A percentile compares a stretch with the other conserved stretches of the same genome.
phyloP scores from a whole-genome alignment of 2,329 filamentous ascomycete genomes.

The Aspergillus versicolor region DNA sequence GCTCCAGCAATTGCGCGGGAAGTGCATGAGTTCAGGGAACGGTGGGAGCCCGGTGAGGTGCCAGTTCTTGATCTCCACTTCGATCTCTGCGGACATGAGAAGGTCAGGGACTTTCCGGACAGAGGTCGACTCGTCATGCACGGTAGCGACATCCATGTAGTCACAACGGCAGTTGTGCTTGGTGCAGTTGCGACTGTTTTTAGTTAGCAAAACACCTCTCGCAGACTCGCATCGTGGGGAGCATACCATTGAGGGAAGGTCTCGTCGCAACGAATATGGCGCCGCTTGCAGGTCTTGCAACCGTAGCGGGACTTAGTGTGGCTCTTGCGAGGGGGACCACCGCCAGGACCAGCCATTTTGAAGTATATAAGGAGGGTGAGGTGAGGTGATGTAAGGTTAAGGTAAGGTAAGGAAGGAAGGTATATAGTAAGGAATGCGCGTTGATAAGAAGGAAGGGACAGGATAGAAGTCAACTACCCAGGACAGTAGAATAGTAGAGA shows the following conservation, averaged over 20 bases:
- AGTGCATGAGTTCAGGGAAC: slow-evolving; percentile 77
- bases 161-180: slow-evolving; percentile 99
- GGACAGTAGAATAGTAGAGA: neutral
- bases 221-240: slow-evolving; percentile 19
- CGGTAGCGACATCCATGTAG: slow-evolving; percentile 82
- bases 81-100: slow-evolving; percentile 83
- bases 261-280: slow-evolving; percentile 97
- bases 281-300: slow-evolving; percentile 95
- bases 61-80: slow-evolving; percentile 79
- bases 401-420: too few species aligned
- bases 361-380: slow-evolving; percentile 1
- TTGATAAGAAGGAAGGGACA: slow-evolving; percentile 9
- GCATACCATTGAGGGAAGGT: slow-evolving; percentile 93
- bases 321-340: slow-evolving; percentile 85
- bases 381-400: too few species aligned
- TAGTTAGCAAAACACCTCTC: neutral
- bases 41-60: slow-evolving; percentile 80
- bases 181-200: slow-evolving; percentile 84
- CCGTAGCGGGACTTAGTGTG: slow-evolving; percentile 99
- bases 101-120: slow-evolving; percentile 61
- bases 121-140: slow-evolving; percentile 53
- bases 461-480: slow-evolving; percentile 13
- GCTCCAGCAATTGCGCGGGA: slow-evolving; percentile 70
- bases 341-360: slow-evolving; percentile 85
- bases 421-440: slow-evolving; percentile 1